Conservation (phyloP, 2,329 filamentous ascomycete species). For the Aureobasidium namibiae region DNA sequence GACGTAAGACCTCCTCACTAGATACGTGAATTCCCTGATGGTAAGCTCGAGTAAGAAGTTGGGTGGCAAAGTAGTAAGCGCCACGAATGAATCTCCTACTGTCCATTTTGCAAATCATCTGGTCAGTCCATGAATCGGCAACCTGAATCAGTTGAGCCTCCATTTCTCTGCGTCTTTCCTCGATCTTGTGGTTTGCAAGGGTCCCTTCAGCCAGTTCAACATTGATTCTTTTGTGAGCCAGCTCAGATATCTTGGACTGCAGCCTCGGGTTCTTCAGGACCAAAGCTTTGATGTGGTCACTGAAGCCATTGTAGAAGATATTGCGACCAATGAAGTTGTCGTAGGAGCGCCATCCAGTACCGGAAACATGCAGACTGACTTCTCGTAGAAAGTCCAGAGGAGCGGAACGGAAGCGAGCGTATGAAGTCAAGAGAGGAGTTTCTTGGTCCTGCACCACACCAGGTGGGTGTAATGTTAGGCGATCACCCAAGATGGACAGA, state of each 20-base stretch:
- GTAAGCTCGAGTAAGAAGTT: slow-evolving; percentile 85
- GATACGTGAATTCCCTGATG: slow-evolving; percentile 97
- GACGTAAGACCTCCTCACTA: slow-evolving; percentile 79
- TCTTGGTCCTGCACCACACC: slow-evolving; percentile 38
- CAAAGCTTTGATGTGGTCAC: slow-evolving; percentile 74
- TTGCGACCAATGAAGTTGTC: slow-evolving; percentile 84
- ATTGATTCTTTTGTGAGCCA: slow-evolving; percentile 65
- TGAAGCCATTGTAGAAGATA: slow-evolving; percentile 87
- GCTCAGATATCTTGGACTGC: slow-evolving; percentile 61
- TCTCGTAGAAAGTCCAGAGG: slow-evolving; percentile 80
- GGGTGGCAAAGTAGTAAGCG: slow-evolving; percentile 82
- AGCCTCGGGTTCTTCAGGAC: slow-evolving; percentile 71
- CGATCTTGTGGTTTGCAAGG: slow-evolving; percentile 37
- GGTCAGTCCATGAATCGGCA: slow-evolving; percentile 76
- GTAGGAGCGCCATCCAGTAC: slow-evolving; percentile 91
- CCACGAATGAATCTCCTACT: slow-evolving; percentile 85
- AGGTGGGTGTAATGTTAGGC: slow-evolving; percentile 37
- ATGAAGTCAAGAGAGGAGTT: slow-evolving; percentile 67
- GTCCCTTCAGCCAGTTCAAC: slow-evolving; percentile 71
- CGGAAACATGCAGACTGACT: slow-evolving; percentile 85
- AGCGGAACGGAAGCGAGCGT: slow-evolving; percentile 73
- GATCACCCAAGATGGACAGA: slow-evolving; percentile 38
- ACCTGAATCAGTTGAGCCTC: slow-evolving; percentile 69
- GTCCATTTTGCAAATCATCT: slow-evolving; percentile 99
- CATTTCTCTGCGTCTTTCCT: slow-evolving; percentile 56